These are phyloP conservation scores for Melanogaster broomeanus DNA, from an alignment of 768 basidiomycete species.

Conservation along the genomic window DNA sequence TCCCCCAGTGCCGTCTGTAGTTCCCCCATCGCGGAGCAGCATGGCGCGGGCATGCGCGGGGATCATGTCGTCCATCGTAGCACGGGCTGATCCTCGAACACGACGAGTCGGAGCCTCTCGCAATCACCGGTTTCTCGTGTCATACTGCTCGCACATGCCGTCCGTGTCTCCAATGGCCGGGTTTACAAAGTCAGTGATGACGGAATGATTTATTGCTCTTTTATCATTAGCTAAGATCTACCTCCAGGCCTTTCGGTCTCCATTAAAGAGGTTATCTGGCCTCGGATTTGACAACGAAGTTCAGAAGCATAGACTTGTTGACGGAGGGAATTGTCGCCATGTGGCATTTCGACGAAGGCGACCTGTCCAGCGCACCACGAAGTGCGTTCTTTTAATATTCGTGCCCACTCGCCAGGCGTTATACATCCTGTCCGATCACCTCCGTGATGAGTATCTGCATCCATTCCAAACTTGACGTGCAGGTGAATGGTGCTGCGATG, in stretches of 20 bases:
- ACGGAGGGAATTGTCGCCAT: too few species aligned
- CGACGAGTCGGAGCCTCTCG: background rate
- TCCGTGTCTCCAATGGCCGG: background rate
- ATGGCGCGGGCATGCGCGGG: background rate
- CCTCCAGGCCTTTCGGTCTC: background rate
- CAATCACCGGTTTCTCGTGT: background rate
- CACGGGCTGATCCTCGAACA: background rate
- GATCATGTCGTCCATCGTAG: background rate
- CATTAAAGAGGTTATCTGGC: too few species aligned
- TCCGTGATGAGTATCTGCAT: too few species aligned
- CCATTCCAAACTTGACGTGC: too few species aligned
- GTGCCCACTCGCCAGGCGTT: too few species aligned
- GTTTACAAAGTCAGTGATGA: background rate
- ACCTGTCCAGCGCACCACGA: too few species aligned
- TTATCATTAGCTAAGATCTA: background rate
- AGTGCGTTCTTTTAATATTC: too few species aligned
- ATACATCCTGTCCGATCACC: too few species aligned
- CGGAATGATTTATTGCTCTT: background rate
- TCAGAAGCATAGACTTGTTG: too few species aligned
- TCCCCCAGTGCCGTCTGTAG: background rate
- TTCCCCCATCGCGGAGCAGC: background rate
- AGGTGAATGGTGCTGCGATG: too few species aligned
- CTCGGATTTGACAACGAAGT: too few species aligned
- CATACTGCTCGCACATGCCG: background rate
- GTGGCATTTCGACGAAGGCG: too few species aligned